Base-by-base conservation (phyloP, 2,329 filamentous ascomycete species). In the Hortaea sp. region DNA sequence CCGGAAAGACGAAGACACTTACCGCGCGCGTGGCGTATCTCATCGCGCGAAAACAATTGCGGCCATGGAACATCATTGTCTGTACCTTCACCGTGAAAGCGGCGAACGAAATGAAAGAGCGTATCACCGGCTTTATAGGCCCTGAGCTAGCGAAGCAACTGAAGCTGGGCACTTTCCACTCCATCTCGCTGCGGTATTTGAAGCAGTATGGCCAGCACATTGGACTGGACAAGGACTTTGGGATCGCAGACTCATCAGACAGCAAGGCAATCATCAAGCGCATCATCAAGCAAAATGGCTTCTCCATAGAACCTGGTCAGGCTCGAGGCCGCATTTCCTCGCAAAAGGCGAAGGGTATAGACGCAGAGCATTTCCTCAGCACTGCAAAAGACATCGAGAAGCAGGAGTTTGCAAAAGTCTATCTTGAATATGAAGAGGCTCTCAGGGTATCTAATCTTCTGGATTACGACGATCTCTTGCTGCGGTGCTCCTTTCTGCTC, bases 71-170 rank as follows among this genome's bases (percentile, higher is more conserved):
- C 68, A 81, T 97, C 58, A 82, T 98, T 49, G 90, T 95, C 49
- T 92, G 90, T 51, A 97, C 90, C 0, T 98, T 98, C 62, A 98
- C 92, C 1, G 88, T 95, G 64, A 97, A 97, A 65, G 89, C 92
- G 1, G 87, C 89, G 12, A 78, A 76, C 12, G 90, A 97, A 69
- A 98, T 98, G 90, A 88, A 88, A 59, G 81, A 88, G 60, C 79
- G 90, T 6, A 86, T 97, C 47, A 80, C 82, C 0, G 82, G 77
- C 48, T 75, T 86, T n/a, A 74, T 97, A n/a, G 88, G 88, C 1
- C 77, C 84, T 49, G 82, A 82, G 5, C 69, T 82, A 11, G 85
- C 88, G 61, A 81, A 77, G 45, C 85, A 81, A 57, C 73, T 98
- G 53, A 77, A 95, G 30, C 72, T 98, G 4, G 90, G 90, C 12